These are phyloP conservation scores for Nakaseomyces nivariensis DNA, from an alignment of 1,139 yeast genomes.

Conservation along the genomic window DNA sequence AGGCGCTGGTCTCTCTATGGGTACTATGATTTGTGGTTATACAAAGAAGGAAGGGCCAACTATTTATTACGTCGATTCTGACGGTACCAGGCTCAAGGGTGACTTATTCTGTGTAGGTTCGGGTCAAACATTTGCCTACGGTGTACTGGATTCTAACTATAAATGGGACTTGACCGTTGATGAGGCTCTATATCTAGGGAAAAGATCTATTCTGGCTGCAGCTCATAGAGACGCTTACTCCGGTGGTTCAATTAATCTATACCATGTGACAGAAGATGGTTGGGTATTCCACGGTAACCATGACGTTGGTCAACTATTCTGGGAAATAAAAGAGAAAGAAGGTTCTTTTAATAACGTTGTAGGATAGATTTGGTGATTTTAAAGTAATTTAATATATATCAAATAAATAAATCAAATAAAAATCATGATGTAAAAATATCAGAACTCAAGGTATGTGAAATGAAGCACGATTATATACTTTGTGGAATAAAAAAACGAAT, in stretches of 20 bases:
- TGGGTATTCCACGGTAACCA: conserved; percentile 95
- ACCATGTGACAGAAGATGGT: conserved; percentile 86
- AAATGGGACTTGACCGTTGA: conserved; percentile 84
- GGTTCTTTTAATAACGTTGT: conserved; percentile 85
- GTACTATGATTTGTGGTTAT: conserved; percentile 97
- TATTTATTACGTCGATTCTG: conserved; percentile 91
- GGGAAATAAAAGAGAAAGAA: conserved; percentile 85
- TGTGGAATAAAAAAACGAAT: background rate
- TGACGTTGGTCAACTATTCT: conserved; percentile 84
- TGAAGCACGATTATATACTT: background rate
- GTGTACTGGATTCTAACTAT: conserved; percentile 89
- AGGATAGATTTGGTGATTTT: conserved; percentile 24
- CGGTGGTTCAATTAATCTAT: conserved; percentile 92
- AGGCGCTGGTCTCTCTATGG: conserved; percentile 99
- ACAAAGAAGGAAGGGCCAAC: conserved; percentile 94
- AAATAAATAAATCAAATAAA: conserved; percentile 19
- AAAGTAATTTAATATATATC: background rate
- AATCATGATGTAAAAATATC: background rate
- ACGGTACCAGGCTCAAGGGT: conserved; percentile 92
- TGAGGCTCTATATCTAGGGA: conserved; percentile 89
- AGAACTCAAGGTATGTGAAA: background rate
- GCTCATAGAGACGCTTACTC: conserved; percentile 98
- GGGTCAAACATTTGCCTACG: conserved; percentile 99
- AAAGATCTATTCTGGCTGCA: conserved; percentile 93
- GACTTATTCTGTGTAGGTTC: conserved; percentile 96